Percentiles rank a stretch among this genome's conserved stretches.
phyloP scores from a whole-genome alignment of 257 asterid species.

The Leonotis leonurus region DNA sequence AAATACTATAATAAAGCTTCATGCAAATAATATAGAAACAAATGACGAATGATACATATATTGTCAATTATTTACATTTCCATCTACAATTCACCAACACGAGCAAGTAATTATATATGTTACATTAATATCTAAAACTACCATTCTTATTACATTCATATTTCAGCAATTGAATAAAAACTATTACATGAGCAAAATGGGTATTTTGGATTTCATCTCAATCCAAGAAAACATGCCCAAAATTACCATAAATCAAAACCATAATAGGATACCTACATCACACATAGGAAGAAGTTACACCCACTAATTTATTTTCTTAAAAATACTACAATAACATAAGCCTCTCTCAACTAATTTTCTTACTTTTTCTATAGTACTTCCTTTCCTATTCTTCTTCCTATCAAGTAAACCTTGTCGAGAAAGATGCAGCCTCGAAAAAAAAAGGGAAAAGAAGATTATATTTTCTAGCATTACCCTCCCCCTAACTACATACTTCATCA shows the following conservation, averaged over 20 bases:
- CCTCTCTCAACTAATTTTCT: too few species aligned
- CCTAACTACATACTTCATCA: conserved; percentile 29
- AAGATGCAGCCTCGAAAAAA: conserved; percentile 1
- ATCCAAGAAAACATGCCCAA: conserved; percentile 5
- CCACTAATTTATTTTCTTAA: conserved; percentile 23
- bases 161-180: conserved; percentile 21
- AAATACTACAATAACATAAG: conserved; percentile 18
- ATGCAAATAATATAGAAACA: too few species aligned
- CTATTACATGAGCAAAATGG: too few species aligned
- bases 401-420: too few species aligned
- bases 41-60: too few species aligned
- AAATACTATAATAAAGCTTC: too few species aligned
- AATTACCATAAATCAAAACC: not conserved
- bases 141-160: conserved; percentile 25
- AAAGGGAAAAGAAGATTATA: not conserved
- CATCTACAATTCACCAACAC: conserved; percentile 23
- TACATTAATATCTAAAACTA: conserved; percentile 14
- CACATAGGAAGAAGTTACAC: conserved; percentile 2
- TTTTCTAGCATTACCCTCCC: conserved; percentile 15
- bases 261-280: not conserved
- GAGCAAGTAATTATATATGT: not conserved
- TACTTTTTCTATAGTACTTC: too few species aligned
- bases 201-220: too few species aligned
- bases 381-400: conserved; percentile 10
- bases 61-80: conserved; percentile 7